Base-by-base conservation (phyloP, 1,139 yeast genomes). In the Taphrina betulina region DNA sequence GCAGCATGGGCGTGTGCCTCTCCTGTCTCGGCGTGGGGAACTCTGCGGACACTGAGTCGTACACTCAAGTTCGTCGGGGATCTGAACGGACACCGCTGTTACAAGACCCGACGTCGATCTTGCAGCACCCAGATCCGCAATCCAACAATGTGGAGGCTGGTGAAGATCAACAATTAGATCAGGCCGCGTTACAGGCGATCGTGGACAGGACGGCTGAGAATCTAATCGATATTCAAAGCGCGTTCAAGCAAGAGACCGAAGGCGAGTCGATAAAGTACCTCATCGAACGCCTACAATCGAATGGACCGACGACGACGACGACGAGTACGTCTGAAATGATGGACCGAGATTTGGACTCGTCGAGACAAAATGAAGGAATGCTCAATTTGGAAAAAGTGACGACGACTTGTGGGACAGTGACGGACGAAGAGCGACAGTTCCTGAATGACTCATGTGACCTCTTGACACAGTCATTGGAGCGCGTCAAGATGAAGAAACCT, bases 151-250 rank as follows among this genome's bases (percentile, higher is more conserved):
- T n/a, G n/a, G n/a, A n/a, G n/a, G 12, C 31, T 26, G 10, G 10
- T 7, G 48, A 43, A 22, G 48, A 43, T 20, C 48, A 43, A 31
- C 38, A 43, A 29, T 5, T 36, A 19, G 48, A 43, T 20, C 48
- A 43, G 22, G 48, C 17, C 20, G 48, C 38, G 29, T 33, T 43
- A 19, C 19, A 29, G 12, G 14, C 19, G 5, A 43, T 43, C 7
- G 48, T 43, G 20, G 38, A 43, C 16, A 7, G 48, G 28, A 33
- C 48, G 16, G 36, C 48, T 2, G 48, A 33, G 28, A 24, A 29
- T 20, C 28, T 43, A n/a, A 43, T 43, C 36, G 26, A 43, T 17
- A 43, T 43, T 29, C 48, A 43, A 16, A 43, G 48, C 38, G 31
- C 48, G 10, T 43, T 43, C 17, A 37, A 43, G 14, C 17, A 17